Evolutionary conservation across 2,329 filamentous ascomycete genomes (phyloP).

Genomic region (Byssoonygena ceratinophila): DNA sequence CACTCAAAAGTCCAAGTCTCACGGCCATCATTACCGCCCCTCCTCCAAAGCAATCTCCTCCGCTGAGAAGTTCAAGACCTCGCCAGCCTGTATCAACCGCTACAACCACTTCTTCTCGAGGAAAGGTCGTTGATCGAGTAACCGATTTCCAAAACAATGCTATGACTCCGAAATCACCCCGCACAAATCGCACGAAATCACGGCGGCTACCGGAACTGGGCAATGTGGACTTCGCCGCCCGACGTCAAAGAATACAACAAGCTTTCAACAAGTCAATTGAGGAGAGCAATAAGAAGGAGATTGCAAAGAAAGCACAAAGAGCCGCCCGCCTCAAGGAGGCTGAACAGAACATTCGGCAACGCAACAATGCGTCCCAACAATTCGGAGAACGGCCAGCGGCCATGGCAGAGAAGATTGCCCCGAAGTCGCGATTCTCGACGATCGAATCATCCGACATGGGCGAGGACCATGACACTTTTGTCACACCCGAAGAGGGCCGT

Average conservation of each 20-base stretch:
- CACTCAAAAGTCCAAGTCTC: constrained; percentile 49
- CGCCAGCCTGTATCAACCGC: constrained; percentile 66
- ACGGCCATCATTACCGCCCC: constrained; percentile 65
- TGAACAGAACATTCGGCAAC: constrained; percentile 13
- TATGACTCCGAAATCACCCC: constrained; percentile 23
- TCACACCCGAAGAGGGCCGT: constrained; percentile 17
- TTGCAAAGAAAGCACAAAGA: constrained; percentile 39
- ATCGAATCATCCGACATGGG: not conserved
- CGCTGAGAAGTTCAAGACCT: constrained; percentile 70
- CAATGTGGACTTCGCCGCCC: constrained; percentile 73
- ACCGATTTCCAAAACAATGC: constrained; percentile 32
- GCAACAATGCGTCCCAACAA: not conserved
- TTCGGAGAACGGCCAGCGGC: not conserved
- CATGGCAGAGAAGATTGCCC: not conserved
- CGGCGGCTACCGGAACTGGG: constrained; percentile 50
- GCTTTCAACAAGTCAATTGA: constrained; percentile 77
- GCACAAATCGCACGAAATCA: constrained; percentile 27
- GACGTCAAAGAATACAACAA: constrained; percentile 69
- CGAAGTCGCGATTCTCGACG: not conserved
- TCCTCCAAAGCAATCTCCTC: constrained; percentile 57
- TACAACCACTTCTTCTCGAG: constrained; percentile 59
- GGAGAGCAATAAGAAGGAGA: constrained; percentile 52
- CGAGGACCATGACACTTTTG: constrained; percentile 15
- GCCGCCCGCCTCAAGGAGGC: constrained; percentile 20
- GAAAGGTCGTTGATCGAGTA: constrained; percentile 52